These are phyloP conservation scores for Avena insularis DNA, from an alignment of 176 grass and related monocot species.

Conservation along the genomic window DNA sequence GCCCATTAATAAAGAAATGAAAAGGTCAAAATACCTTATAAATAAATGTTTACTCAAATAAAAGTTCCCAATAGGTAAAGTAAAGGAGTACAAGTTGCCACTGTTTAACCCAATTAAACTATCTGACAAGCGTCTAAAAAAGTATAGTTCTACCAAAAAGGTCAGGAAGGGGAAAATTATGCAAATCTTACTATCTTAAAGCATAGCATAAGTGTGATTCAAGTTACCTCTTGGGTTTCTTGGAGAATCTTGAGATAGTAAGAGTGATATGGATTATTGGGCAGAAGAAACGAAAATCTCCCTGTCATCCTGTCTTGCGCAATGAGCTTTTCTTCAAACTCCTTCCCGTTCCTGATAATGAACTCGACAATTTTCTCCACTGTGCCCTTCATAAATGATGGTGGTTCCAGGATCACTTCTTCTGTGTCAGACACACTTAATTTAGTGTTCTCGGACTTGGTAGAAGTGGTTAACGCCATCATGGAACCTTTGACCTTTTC, in stretches of 20 bases:
- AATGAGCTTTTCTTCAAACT: constrained; percentile 88
- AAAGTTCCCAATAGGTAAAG: background rate
- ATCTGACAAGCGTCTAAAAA: background rate
- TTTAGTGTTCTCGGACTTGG: constrained; percentile 38
- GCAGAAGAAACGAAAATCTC: constrained; percentile 87
- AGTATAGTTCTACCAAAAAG: background rate
- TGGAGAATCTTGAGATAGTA: constrained; percentile 87
- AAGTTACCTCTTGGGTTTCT: constrained; percentile 78
- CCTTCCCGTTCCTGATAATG: constrained; percentile 84
- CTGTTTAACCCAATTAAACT: background rate
- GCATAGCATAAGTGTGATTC: constrained; percentile 28
- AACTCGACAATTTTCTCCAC: constrained; percentile 98
- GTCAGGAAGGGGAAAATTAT: background rate
- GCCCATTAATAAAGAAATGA: background rate
- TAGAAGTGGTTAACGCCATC: background rate
- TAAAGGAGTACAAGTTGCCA: background rate
- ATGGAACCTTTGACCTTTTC: constrained; percentile 53
- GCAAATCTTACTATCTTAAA: constrained; percentile 27
- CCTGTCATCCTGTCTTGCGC: constrained; percentile 81
- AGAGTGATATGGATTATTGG: constrained; percentile 77
- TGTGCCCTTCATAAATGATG: constrained; percentile 74
- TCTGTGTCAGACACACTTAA: constrained; percentile 54
- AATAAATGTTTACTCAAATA: constrained; percentile 21
- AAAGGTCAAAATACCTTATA: background rate
- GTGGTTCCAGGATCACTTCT: constrained; percentile 79